A percentile compares a stretch with the other conserved stretches of the same genome.
Evolutionary conservation across 306 rosid species (phyloP).

Genomic region (Fagus crenata): DNA sequence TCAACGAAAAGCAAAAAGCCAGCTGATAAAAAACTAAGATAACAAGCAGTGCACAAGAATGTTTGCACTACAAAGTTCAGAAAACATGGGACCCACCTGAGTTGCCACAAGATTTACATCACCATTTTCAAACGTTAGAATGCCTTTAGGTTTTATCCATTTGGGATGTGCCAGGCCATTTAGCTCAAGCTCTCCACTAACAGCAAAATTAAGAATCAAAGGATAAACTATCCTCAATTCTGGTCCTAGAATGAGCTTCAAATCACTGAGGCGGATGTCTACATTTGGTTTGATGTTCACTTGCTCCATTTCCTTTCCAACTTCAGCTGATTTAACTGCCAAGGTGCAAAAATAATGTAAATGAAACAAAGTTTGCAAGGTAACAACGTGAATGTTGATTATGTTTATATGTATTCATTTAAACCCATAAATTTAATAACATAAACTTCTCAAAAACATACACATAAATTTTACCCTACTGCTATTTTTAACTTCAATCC

Average conservation of each 20-base stretch:
- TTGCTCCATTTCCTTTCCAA: conserved; percentile 59
- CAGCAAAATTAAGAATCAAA: conserved; percentile 72
- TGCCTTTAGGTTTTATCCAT: conserved; percentile 75
- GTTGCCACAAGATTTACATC: conserved; percentile 95
- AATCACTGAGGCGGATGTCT: conserved; percentile 69
- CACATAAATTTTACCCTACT: background rate
- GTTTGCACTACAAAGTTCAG: background rate
- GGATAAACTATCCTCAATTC: conserved; percentile 90
- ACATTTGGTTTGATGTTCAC: conserved; percentile 56
- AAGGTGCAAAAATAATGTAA: conserved; percentile 28
- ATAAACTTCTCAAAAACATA: background rate
- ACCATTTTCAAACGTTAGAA: conserved; percentile 79
- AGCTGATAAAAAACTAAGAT: conserved; percentile 9
- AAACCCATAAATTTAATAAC: background rate
- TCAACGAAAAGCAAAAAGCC: conserved; percentile 25
- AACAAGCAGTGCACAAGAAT: conserved; percentile 20
- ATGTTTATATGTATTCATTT: background rate
- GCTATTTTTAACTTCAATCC: background rate
- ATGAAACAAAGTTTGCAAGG: conserved; percentile 8
- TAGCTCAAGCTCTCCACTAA: conserved; percentile 89
- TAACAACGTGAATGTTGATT: background rate
- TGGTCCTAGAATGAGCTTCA: conserved; percentile 90
- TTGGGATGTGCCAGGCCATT: conserved; percentile 83
- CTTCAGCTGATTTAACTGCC: conserved; percentile 52
- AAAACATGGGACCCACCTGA: conserved; percentile 58